Evolutionary conservation across 768 basidiomycete species (phyloP), one percentile per base, ranked within the genome.

Genomic region (Imleria badia): DNA sequence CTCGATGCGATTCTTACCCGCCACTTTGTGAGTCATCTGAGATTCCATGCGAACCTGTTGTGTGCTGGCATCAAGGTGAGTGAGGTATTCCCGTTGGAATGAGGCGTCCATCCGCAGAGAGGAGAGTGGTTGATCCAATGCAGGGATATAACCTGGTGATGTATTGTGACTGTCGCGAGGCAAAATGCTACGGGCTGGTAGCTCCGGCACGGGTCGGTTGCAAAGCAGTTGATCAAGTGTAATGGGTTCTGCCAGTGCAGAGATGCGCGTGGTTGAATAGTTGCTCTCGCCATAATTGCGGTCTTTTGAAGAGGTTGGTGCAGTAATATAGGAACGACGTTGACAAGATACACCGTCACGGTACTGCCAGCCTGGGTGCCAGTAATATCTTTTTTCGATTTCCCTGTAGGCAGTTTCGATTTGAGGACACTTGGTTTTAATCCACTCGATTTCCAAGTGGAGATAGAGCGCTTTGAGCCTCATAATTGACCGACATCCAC

Each of bases 401-500:
- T n/a, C 31, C 2, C 11, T 4, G 14, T 34, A 10, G 2, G 19
- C 39, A 3, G 1, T 11, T 1, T 19, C 8, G 5, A 48, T 9
- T 33, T 48, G 45, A 26, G 44, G 43, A 30, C n/a, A n/a, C n/a
- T n/a, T n/a, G n/a, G n/a, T n/a, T n/a, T n/a, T n/a, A n/a, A n/a
- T n/a, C n/a, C n/a, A n/a, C n/a, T n/a, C n/a, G n/a, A n/a, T n/a
- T n/a, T n/a, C n/a, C n/a, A n/a, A n/a, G n/a, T n/a, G n/a, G 14
- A 20, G 10, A 8, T 33, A 19, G 13, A 10, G 1, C 1, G 6
- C 5, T 47, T 58, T 58, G 13, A 75, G 62, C 30, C 51, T 58
- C 65, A 74, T 70, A 47, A 78, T 78, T 3, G 79, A 78, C 35
- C 60, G 65, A 34, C 64, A 72, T 34, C 26, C 6, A 26, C 4